Conservation (phyloP, 208 protist species). For the Balamuthia mandrillaris region DNA sequence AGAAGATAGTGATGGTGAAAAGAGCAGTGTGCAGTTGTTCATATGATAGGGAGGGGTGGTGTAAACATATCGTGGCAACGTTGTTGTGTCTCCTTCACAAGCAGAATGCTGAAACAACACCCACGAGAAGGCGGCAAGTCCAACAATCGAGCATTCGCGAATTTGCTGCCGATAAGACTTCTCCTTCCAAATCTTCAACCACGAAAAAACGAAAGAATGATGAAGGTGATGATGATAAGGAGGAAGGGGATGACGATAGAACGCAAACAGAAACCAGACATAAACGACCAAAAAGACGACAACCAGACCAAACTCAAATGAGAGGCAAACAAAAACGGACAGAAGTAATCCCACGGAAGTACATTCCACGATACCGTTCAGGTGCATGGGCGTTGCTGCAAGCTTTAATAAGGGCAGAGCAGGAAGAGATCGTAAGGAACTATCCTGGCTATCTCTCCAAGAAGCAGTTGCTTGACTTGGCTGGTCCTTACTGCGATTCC, state of each 20-base stretch:
- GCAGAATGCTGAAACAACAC: not conserved
- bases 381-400: not conserved
- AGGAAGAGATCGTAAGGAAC: not conserved
- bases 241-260: not conserved
- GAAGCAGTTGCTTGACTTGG: not conserved
- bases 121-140: too few relatives aligned
- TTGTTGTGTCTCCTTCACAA: not conserved
- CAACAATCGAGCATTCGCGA: too few relatives aligned
- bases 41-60: not conserved
- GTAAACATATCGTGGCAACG: slow-evolving; percentile 3
- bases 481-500: not conserved
- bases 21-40: not conserved
- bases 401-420: not conserved
- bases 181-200: not conserved
- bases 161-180: too few relatives aligned
- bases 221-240: not conserved
- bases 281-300: not conserved
- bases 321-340: not conserved
- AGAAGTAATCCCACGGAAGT: not conserved
- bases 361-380: not conserved
- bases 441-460: not conserved
- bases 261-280: not conserved
- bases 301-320: not conserved
- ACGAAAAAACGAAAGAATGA: not conserved
- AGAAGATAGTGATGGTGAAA: not conserved